phyloP scores from a whole-genome alignment of 192 early-diverging fungal species.

The Borealophlyctis nickersoniae region DNA sequence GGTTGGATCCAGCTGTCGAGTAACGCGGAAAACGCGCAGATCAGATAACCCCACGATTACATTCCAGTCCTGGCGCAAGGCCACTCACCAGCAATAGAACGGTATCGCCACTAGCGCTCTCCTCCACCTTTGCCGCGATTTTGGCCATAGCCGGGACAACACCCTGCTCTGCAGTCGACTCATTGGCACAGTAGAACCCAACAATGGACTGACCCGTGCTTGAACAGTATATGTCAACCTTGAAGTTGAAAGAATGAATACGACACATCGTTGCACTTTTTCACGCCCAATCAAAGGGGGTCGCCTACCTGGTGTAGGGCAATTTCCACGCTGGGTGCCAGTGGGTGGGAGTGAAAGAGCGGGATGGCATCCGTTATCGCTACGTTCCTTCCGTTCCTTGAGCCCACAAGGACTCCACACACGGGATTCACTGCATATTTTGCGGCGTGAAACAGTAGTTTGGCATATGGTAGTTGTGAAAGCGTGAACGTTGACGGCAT shows the following conservation, averaged over 20 bases:
- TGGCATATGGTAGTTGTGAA: conserved; percentile 60
- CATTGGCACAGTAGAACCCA: conserved; percentile 64
- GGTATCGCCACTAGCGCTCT: conserved; percentile 36
- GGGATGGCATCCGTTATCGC: conserved; percentile 73
- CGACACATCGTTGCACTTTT: too few species aligned
- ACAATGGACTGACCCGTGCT: conserved; percentile 48
- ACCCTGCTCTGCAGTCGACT: conserved; percentile 37
- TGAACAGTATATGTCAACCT: conserved; percentile 60
- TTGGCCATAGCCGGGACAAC: conserved; percentile 48
- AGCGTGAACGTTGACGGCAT: conserved; percentile 15
- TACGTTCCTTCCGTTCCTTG: conserved; percentile 21
- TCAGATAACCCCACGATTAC: neutral
- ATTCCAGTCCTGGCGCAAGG: conserved; percentile 23
- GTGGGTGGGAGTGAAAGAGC: conserved; percentile 76
- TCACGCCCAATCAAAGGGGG: neutral
- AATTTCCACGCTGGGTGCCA: conserved; percentile 81
- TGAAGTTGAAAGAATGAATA: neutral
- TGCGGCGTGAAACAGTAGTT: conserved; percentile 75
- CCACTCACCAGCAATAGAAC: conserved; percentile 55
- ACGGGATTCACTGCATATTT: conserved; percentile 79
- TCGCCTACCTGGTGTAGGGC: conserved; percentile 73
- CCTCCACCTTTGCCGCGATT: conserved; percentile 49
- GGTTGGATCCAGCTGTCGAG: conserved; percentile 1
- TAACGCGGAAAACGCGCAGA: neutral
- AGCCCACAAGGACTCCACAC: conserved; percentile 72